Evolutionary conservation across 768 basidiomycete species (phyloP).

Genomic region (Clitopilus hobsonii): DNA sequence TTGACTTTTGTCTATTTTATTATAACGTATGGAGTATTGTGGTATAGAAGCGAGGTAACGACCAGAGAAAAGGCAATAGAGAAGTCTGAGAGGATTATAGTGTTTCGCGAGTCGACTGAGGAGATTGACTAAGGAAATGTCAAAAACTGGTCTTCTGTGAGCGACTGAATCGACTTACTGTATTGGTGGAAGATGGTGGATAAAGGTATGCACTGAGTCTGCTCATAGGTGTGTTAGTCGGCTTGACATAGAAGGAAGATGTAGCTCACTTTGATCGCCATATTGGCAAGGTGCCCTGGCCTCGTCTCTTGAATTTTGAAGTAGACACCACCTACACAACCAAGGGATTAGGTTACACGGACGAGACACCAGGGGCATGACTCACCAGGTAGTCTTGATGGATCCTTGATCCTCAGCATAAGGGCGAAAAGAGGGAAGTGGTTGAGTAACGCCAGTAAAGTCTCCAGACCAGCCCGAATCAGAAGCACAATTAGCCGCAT

Average conservation of each 20-base stretch:
- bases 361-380: not conserved
- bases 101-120: constrained; percentile 46
- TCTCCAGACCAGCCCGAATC: constrained; percentile 59
- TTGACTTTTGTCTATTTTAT: constrained; percentile 12
- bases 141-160: not conserved
- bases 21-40: constrained; percentile 32
- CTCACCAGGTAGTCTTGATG: constrained; percentile 75
- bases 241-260: not conserved
- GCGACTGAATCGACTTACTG: constrained; percentile 28
- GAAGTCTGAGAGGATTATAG: constrained; percentile 55
- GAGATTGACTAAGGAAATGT: constrained; percentile 33
- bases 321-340: constrained; percentile 25
- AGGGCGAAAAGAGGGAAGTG: constrained; percentile 90
- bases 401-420: constrained; percentile 80
- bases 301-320: constrained; percentile 10
- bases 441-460: constrained; percentile 75
- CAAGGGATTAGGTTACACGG: not conserved
- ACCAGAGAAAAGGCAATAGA: constrained; percentile 44
- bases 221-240: not conserved
- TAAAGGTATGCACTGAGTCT: constrained; percentile 53
- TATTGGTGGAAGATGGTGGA: constrained; percentile 56
- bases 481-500: constrained; percentile 50
- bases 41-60: constrained; percentile 47
- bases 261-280: constrained; percentile 27
- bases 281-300: not conserved